A percentile compares a stretch with the other conserved stretches of the same genome.
phyloP scores from a whole-genome alignment of 2,329 filamentous ascomycete genomes.

The Aquanectria penicillioides region DNA sequence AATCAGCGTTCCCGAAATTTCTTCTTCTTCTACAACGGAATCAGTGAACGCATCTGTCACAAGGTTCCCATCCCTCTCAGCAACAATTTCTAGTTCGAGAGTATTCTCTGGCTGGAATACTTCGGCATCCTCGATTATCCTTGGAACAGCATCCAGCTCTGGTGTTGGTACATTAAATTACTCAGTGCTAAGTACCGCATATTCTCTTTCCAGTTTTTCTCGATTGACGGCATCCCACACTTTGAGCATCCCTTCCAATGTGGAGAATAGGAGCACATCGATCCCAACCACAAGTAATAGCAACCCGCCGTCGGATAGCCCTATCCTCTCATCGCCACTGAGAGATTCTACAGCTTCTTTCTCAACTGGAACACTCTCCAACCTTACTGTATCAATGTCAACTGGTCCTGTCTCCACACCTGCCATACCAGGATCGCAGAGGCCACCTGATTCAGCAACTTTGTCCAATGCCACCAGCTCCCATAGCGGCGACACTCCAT shows the following conservation, averaged over 20 bases:
- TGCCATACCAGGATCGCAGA: not conserved
- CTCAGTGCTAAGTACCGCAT: not conserved
- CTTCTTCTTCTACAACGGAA: not conserved
- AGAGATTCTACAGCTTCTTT: not conserved
- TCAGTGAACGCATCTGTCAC: not conserved
- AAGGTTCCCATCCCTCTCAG: not conserved
- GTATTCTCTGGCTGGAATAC: not conserved
- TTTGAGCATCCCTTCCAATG: too few species aligned
- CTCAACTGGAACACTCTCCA: not conserved
- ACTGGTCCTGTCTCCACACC: not conserved
- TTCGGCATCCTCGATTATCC: too few species aligned
- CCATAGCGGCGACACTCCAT: slow-evolving; percentile 19
- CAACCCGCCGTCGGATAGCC: too few species aligned
- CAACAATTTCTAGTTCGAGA: not conserved
- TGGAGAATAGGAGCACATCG: too few species aligned
- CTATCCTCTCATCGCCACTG: too few species aligned
- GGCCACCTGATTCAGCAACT: slow-evolving; percentile 2
- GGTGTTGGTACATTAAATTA: too few species aligned
- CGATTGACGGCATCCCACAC: too few species aligned
- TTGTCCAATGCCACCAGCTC: slow-evolving; percentile 21
- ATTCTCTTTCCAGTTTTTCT: too few species aligned
- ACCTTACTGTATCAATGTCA: not conserved
- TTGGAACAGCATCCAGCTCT: not conserved
- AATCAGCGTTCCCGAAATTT: not conserved
- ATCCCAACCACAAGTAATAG: too few species aligned